Conservation (phyloP, 2,329 filamentous ascomycete genomes). For the Helicocarpus griseus region DNA sequence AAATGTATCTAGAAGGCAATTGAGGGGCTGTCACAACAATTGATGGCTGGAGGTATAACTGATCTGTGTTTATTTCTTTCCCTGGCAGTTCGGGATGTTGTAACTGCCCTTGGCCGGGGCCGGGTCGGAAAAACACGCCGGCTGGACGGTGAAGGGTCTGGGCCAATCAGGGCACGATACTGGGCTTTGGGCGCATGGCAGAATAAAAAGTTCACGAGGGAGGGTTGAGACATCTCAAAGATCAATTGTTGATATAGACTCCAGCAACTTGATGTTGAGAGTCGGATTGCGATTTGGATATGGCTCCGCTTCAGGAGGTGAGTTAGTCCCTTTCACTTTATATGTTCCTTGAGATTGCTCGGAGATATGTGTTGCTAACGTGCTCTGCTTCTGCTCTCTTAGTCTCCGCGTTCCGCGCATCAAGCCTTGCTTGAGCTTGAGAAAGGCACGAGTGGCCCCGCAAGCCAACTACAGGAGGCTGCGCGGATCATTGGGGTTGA, state of each 20-base stretch:
- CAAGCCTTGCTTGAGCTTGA: constrained; percentile 37
- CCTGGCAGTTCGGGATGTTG: constrained; percentile 4
- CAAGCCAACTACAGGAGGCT: constrained; percentile 32
- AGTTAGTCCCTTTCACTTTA: constrained; percentile 10
- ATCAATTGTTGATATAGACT: neutral
- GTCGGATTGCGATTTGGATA: constrained; percentile 16
- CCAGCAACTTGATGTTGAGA: neutral
- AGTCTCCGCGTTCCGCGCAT: constrained; percentile 33
- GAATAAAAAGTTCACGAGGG: neutral
- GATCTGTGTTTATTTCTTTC: constrained; percentile 2
- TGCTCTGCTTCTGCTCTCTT: constrained; percentile 5
- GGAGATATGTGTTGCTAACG: constrained; percentile 1
- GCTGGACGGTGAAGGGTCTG: constrained; percentile 5
- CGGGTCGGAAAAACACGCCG: constrained; percentile 31
- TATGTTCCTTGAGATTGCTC: neutral
- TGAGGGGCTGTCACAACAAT: constrained; percentile 13
- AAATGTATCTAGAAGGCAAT: constrained; percentile 11
- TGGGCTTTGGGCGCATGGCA: constrained; percentile 7
- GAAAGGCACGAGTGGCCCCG: constrained; percentile 30
- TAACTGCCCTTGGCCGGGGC: constrained; percentile 1
- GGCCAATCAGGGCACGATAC: constrained; percentile 9
- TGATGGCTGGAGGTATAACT: neutral
- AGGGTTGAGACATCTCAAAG: no score
- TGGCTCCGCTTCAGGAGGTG: constrained; percentile 30
- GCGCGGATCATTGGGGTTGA: constrained; percentile 35